phyloP scores from a whole-genome alignment of 1,139 yeast species.

The Geotrichum candidum region DNA sequence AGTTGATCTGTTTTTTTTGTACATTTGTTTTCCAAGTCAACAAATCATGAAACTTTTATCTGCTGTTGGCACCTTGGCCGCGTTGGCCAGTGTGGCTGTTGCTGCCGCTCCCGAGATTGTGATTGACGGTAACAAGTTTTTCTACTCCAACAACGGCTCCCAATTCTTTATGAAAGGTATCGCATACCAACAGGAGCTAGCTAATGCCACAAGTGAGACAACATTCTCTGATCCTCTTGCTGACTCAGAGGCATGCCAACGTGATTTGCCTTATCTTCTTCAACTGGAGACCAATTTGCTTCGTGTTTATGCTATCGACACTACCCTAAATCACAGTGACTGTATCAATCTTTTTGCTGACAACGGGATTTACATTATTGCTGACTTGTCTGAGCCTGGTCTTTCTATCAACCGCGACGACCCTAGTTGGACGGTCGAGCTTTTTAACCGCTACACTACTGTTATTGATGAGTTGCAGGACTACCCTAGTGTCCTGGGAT shows the following conservation, averaged over 20 bases:
- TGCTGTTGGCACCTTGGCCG: slow-evolving; percentile 4
- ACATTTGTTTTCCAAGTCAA: background rate
- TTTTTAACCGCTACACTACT: slow-evolving; percentile 43
- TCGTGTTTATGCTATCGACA: slow-evolving; percentile 81
- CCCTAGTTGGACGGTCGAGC: slow-evolving; percentile 61
- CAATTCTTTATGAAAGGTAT: slow-evolving; percentile 79
- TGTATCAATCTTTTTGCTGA: slow-evolving; percentile 88
- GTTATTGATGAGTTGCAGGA: slow-evolving; percentile 74
- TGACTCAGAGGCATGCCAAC: slow-evolving; percentile 56
- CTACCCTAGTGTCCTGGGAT: slow-evolving; percentile 83
- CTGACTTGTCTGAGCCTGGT: slow-evolving; percentile 85
- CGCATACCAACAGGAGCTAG: slow-evolving; percentile 73
- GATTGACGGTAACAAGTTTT: slow-evolving; percentile 52
- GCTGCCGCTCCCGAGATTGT: slow-evolving; percentile 29
- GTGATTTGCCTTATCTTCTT: slow-evolving; percentile 69
- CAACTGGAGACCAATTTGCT: slow-evolving; percentile 76
- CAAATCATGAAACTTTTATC: slow-evolving; percentile 4
- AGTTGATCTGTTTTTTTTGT: background rate
- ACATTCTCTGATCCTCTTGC: slow-evolving; percentile 70
- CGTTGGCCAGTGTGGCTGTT: background rate
- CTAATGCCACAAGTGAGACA: slow-evolving; percentile 43
- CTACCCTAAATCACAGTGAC: slow-evolving; percentile 70
- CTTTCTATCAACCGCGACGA: slow-evolving; percentile 77
- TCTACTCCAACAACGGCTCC: slow-evolving; percentile 70
- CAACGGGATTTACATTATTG: slow-evolving; percentile 84